Percentiles rank a stretch among this genome's conserved stretches.
Conservation (phyloP, 2,329 filamentous ascomycete genomes). For the Cadophora luteo-olivacea region DNA sequence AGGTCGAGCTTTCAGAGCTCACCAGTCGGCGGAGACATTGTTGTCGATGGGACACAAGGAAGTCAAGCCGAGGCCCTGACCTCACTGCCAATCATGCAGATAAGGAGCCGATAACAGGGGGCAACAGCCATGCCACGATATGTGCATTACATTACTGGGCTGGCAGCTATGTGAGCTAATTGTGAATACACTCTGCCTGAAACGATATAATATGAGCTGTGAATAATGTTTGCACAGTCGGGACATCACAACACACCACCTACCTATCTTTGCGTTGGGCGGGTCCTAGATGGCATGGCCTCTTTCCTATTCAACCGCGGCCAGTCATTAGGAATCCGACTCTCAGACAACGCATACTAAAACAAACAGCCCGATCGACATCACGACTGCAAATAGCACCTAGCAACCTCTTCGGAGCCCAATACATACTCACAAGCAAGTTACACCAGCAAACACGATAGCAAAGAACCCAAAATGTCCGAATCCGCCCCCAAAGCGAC, state of each 20-base stretch:
- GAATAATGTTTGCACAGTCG: constrained; percentile 6
- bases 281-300: constrained; percentile 20
- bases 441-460: background rate
- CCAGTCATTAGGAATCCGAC: constrained; percentile 1
- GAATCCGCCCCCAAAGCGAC: constrained; percentile 41
- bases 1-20: constrained; percentile 30
- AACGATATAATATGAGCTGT: constrained; percentile 1
- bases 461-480: constrained; percentile 38
- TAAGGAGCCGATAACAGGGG: constrained; percentile 8
- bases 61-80: constrained; percentile 21
- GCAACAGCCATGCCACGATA: background rate
- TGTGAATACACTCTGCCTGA: background rate
- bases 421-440: background rate
- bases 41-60: background rate
- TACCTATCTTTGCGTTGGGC: constrained; percentile 22
- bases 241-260: background rate
- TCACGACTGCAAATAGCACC: constrained; percentile 14
- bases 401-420: background rate
- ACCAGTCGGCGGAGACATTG: constrained; percentile 32
- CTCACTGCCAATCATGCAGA: constrained; percentile 1
- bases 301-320: constrained; percentile 25
- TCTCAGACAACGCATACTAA: constrained; percentile 26
- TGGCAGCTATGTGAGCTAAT: background rate
- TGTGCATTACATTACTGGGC: constrained; percentile 1
- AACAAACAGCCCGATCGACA: constrained; percentile 28